Base-by-base conservation (phyloP, 805 yeast species). In the Spathaspora gorwiae region DNA sequence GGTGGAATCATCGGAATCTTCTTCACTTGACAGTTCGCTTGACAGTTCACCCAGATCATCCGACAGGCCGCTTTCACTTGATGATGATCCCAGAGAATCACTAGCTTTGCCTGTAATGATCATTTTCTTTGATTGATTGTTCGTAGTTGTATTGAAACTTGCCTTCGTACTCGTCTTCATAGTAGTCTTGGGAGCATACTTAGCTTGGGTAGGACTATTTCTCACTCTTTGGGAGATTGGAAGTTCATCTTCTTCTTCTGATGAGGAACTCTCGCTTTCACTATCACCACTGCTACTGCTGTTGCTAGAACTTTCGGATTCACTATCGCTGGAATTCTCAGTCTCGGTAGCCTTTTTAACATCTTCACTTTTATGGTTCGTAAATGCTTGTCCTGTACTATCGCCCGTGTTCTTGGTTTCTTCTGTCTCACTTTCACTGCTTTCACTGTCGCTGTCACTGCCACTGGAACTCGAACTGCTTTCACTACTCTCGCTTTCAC, bases 221-320 rank as follows among this genome's bases (percentile, higher is more conserved):
- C 19, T 14, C 3, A n/a, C 9, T 14, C 19, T 2, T 33, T 33
- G 35, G 10, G 35, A 33, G 19, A 33, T 33, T 33, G 35, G 35
- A 10, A 33, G 10, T 8, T 33, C 35, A 33, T 14, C 19, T 14
- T 33, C 32, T 29, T 29, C 32, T 9, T 9, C 3, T 11, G 3
- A 29, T 9, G 3, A 9, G 32, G 9, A 11, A 26, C 37, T 7
- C 7, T 15, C 36, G n/a, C 19, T 26, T 13, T 13, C 32, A 9
- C 14, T 37, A 39, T 29, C 39, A 24, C 37, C 35, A 29, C 43
- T 40, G 15, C 35, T 11, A 32, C 34, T 39, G 19, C 43, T 39
- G 14, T 35, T 19, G 24, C 43, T 39, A 39, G 39, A 35, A 34
- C 35, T 39, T 8, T 55, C 44, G 42, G 31, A 29, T 8, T 26